Conservation (phyloP, 2,329 filamentous ascomycete genomes). For the Magnaporthiopsis incrustans region DNA sequence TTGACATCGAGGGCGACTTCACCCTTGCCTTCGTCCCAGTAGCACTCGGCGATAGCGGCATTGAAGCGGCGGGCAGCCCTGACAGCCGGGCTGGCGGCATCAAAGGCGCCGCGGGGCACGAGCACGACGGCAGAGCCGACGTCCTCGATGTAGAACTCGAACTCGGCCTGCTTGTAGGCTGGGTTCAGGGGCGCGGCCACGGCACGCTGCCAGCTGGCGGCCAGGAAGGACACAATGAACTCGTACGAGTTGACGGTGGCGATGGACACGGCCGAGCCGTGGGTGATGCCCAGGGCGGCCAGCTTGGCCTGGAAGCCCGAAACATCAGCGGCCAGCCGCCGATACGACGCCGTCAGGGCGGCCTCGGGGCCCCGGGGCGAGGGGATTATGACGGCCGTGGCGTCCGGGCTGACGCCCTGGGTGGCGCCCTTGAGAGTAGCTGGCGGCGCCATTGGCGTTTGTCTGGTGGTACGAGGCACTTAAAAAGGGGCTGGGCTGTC, state of each 20-base stretch:
- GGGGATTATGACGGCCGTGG: constrained; percentile 65
- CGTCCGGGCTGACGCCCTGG: constrained; percentile 25
- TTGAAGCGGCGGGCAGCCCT: constrained; percentile 71
- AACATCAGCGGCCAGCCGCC: constrained; percentile 58
- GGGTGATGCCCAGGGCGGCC: constrained; percentile 63
- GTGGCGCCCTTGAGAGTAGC: constrained; percentile 43
- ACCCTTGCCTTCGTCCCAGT: constrained; percentile 57
- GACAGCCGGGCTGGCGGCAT: constrained; percentile 61
- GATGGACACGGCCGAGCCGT: constrained; percentile 68
- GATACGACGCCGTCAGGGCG: constrained; percentile 61
- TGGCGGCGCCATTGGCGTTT: constrained; percentile 2
- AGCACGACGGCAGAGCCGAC: constrained; percentile 71
- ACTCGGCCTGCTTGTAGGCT: constrained; percentile 82
- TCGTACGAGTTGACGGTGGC: constrained; percentile 79
- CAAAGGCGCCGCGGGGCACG: constrained; percentile 63
- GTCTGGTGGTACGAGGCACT: too few species aligned
- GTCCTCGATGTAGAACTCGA: constrained; percentile 88
- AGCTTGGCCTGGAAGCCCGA: constrained; percentile 68
- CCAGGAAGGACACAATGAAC: constrained; percentile 81
- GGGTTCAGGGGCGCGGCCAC: constrained; percentile 84
- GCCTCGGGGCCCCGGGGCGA: constrained; percentile 37
- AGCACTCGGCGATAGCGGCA: constrained; percentile 80
- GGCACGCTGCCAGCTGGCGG: constrained; percentile 74
- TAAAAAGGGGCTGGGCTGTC: too few species aligned
- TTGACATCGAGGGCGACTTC: constrained; percentile 74